These are phyloP conservation scores for Cladosporium sp. DNA, from an alignment of 2,329 filamentous ascomycete genomes.

Conservation along the genomic window DNA sequence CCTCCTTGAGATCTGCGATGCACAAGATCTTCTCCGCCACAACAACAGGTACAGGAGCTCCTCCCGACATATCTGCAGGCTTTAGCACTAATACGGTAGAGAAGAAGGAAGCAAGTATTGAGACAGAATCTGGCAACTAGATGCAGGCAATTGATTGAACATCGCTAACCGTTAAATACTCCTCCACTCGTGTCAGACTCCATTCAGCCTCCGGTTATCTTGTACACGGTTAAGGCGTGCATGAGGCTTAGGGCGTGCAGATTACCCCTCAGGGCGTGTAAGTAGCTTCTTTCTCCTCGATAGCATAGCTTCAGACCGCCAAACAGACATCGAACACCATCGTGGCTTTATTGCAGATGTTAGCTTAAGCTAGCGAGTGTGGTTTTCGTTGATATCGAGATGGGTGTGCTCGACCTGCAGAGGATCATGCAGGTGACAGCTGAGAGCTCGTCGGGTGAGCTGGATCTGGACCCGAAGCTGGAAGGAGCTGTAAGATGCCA, in stretches of 20 bases:
- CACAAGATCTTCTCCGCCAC: constrained; percentile 25
- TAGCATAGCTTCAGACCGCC: not conserved
- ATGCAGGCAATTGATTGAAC: not conserved
- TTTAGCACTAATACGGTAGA: not conserved
- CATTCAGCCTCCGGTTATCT: not conserved
- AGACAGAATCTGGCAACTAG: not conserved
- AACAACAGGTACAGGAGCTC: constrained; percentile 21
- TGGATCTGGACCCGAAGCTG: not conserved
- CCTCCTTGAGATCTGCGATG: constrained; percentile 27
- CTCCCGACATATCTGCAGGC: constrained; percentile 11
- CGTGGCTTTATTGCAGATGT: not conserved
- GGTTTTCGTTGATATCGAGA: not conserved
- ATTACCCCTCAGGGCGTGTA: not conserved
- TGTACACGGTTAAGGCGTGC: constrained; percentile 6
- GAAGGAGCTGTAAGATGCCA: not conserved
- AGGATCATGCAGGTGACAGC: constrained; percentile 1
- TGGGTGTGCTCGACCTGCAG: not conserved
- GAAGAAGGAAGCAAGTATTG: not conserved
- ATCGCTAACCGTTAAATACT: not conserved
- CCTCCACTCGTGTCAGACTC: not conserved
- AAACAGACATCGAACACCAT: not conserved
- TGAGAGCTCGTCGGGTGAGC: not conserved
- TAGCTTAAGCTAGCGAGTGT: not conserved
- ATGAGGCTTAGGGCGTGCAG: not conserved
- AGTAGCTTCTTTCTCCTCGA: not conserved